These are phyloP conservation scores for Flammula alnicola DNA, from an alignment of 1,284 basidiomycete species.

Conservation along the genomic window DNA sequence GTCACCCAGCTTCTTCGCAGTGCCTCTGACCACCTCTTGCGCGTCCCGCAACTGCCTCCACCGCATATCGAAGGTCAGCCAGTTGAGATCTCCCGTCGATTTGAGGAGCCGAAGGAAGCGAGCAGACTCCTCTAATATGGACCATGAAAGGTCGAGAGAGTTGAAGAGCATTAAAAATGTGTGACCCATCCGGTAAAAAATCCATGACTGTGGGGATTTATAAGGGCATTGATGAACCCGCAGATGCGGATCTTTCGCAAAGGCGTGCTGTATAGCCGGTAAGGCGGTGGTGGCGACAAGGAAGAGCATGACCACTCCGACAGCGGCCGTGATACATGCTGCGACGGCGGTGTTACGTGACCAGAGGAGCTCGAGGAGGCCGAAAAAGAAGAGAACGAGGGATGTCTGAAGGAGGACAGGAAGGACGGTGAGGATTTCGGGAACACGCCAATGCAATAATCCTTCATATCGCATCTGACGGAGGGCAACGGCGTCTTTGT, in stretches of 20 bases:
- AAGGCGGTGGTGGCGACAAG: conserved; percentile 28
- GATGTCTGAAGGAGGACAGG: conserved; percentile 28
- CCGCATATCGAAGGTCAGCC: conserved; percentile 33
- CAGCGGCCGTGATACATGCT: conserved; percentile 20
- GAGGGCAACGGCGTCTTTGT: conserved; percentile 29
- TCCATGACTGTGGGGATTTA: conserved; percentile 34
- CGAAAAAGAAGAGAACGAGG: conserved; percentile 28
- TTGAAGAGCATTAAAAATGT: conserved; percentile 23
- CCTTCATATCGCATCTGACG: conserved; percentile 31
- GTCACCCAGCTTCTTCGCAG: conserved; percentile 22
- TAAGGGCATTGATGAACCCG: conserved; percentile 31
- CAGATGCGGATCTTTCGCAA: conserved; percentile 25
- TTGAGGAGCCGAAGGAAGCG: conserved; percentile 30
- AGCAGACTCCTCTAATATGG: conserved; percentile 21
- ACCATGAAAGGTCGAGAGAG: conserved; percentile 24
- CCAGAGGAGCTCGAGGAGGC: conserved; percentile 29
- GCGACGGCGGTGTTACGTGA: conserved; percentile 28
- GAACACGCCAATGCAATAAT: conserved; percentile 27
- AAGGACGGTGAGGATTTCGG: conserved; percentile 27
- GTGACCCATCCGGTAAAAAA: conserved; percentile 26
- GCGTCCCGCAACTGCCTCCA: conserved; percentile 32
- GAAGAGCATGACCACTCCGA: conserved; percentile 29
- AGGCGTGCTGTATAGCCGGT: conserved; percentile 29
- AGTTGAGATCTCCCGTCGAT: conserved; percentile 28
- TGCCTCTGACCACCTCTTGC: conserved; percentile 26